Conservation (phyloP, 2,329 filamentous ascomycete species). For the Aquanectria penicillioides region DNA sequence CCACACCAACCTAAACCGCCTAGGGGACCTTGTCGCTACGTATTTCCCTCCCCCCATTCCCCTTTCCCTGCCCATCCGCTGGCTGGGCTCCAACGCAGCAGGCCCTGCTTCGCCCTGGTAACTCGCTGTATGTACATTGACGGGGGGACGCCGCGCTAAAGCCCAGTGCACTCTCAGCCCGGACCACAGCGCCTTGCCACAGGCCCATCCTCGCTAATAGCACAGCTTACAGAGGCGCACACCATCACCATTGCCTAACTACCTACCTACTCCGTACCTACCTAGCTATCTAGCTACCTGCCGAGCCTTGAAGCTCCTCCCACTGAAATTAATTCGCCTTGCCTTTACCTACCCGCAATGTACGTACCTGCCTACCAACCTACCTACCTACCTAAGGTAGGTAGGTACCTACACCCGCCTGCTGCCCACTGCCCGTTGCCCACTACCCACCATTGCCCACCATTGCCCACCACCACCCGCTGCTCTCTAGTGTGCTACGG, state of each 20-base stretch:
- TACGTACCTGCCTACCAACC: too few relatives aligned
- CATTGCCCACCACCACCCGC: conserved; percentile 6
- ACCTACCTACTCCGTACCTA: not conserved
- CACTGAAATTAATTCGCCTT: not conserved
- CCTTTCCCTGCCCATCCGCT: not conserved
- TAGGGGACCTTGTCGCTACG: conserved; percentile 10
- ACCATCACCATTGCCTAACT: too few relatives aligned
- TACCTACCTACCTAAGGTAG: too few relatives aligned
- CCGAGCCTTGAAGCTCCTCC: too few relatives aligned
- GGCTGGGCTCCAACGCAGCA: conserved; percentile 5
- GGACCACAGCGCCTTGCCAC: not conserved
- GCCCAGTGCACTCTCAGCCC: not conserved
- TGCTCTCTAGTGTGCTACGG: not conserved
- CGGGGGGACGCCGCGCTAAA: conserved; percentile 1
- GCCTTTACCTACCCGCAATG: conserved; percentile 1
- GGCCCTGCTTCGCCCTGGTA: not conserved
- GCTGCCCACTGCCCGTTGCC: conserved; percentile 3
- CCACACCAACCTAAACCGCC: conserved; percentile 20
- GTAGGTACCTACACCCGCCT: too few relatives aligned
- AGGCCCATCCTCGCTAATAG: not conserved
- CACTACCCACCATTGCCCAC: not conserved
- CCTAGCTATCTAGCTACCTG: too few relatives aligned
- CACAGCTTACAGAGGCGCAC: too few relatives aligned
- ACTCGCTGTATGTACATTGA: not conserved
- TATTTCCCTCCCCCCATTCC: not conserved